Conservation (phyloP, 1,139 yeast genomes). For the Arxiozyma telluris region DNA sequence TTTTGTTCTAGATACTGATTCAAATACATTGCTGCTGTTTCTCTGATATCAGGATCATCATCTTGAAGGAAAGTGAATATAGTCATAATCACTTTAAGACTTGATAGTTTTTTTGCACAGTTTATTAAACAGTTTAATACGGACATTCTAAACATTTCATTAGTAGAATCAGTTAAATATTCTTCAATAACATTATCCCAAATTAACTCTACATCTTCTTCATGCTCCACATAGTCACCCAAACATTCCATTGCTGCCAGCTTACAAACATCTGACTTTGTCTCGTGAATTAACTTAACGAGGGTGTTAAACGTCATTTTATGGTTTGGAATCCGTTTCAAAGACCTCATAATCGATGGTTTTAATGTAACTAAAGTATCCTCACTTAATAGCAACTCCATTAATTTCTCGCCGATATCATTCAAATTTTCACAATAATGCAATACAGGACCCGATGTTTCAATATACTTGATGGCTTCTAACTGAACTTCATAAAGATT, state of each 20-base stretch:
- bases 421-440: slow-evolving; percentile 13
- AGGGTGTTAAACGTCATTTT: slow-evolving; percentile 21
- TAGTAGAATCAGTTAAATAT: slow-evolving; percentile 37
- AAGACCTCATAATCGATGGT: slow-evolving; percentile 35
- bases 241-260: slow-evolving; percentile 42
- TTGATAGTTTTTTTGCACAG: slow-evolving; percentile 15
- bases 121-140: slow-evolving; percentile 39
- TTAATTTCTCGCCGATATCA: slow-evolving; percentile 14
- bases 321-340: slow-evolving; percentile 27
- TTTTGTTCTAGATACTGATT: background rate
- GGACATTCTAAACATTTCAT: slow-evolving; percentile 41
- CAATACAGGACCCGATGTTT: slow-evolving; percentile 12
- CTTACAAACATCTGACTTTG: slow-evolving; percentile 39
- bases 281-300: slow-evolving; percentile 20
- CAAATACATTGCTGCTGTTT: slow-evolving; percentile 30
- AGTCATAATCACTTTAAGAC: slow-evolving; percentile 19
- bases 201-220: slow-evolving; percentile 27
- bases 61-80: slow-evolving; percentile 43
- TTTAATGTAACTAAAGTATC: slow-evolving; percentile 38
- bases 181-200: slow-evolving; percentile 22
- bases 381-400: slow-evolving; percentile 29
- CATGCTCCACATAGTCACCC: slow-evolving; percentile 36
- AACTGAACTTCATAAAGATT: slow-evolving; percentile 44
- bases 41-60: slow-evolving; percentile 49
- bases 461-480: slow-evolving; percentile 33